A percentile compares a stretch with the other conserved stretches of the same genome.
These are phyloP conservation scores for Geranium brycei DNA, from an alignment of 345 rosid genomes.

Conservation along the genomic window DNA sequence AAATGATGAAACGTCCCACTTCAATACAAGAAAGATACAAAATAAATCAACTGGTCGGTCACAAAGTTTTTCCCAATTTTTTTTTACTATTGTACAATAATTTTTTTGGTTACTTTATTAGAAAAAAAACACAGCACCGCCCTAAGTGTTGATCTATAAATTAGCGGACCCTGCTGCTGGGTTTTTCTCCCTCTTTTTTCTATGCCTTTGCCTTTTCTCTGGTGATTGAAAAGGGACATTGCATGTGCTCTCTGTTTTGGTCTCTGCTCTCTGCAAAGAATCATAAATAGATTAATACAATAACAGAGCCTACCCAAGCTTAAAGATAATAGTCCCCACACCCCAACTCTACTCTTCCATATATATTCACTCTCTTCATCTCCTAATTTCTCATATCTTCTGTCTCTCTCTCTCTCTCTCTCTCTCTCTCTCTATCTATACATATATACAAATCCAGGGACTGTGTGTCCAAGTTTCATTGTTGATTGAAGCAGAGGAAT, in stretches of 20 bases:
- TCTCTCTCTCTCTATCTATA: slow-evolving; percentile 6
- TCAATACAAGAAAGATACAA: too few species aligned
- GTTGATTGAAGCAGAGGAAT: slow-evolving; percentile 15
- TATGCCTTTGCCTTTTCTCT: slow-evolving; percentile 6
- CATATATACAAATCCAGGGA: not conserved
- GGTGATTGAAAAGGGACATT: slow-evolving; percentile 15
- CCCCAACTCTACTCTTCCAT: not conserved
- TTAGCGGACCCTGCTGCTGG: slow-evolving; percentile 23
- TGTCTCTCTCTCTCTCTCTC: not conserved
- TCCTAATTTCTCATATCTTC: too few species aligned
- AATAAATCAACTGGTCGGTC: too few species aligned
- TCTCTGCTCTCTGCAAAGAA: slow-evolving; percentile 8
- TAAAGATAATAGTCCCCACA: slow-evolving; percentile 19
- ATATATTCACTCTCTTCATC: too few species aligned
- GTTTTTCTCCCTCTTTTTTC: slow-evolving; percentile 8
- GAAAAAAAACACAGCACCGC: too few species aligned
- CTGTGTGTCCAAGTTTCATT: too few species aligned
- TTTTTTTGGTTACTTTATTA: too few species aligned
- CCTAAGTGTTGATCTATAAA: slow-evolving; percentile 10
- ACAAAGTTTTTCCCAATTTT: too few species aligned
- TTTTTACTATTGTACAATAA: too few species aligned
- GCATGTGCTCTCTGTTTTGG: slow-evolving; percentile 41
- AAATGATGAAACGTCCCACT: too few species aligned
- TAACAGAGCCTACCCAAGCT: slow-evolving; percentile 24
- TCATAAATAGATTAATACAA: slow-evolving; percentile 1